Evolutionary conservation across 2,329 filamentous ascomycete species (phyloP).

Genomic region (Aspergillaceae sp.): DNA sequence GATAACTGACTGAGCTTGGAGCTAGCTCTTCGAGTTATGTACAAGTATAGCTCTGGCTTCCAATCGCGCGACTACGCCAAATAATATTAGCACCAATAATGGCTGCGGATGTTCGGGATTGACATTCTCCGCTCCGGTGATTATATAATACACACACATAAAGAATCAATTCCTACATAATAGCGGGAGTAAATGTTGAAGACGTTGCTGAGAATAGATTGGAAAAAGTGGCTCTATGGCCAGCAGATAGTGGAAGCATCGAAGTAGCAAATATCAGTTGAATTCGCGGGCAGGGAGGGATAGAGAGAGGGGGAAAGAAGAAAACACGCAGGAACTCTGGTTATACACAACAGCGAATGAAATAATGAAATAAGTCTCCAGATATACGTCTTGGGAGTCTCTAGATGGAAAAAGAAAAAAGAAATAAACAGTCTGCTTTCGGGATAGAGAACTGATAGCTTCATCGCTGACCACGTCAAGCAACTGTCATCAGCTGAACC

Average conservation of each 20-base stretch:
- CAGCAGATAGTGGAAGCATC: too few relatives aligned
- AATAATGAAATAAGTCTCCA: not conserved
- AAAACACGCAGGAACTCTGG: constrained; percentile 4
- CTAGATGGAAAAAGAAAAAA: constrained; percentile 13
- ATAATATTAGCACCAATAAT: constrained; percentile 3
- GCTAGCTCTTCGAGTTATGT: not conserved
- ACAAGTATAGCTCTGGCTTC: not conserved
- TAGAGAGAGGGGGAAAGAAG: constrained; percentile 3
- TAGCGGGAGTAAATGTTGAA: too few relatives aligned
- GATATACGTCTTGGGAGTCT: constrained; percentile 7
- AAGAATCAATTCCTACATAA: not conserved
- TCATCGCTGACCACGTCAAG: constrained; percentile 9
- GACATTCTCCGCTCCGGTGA: constrained; percentile 13
- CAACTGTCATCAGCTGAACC: constrained; percentile 3
- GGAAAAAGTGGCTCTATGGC: too few relatives aligned
- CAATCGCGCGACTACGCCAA: constrained; percentile 8
- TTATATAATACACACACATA: constrained; percentile 2
- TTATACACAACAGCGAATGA: constrained; percentile 11
- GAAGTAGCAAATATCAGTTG: constrained; percentile 9
- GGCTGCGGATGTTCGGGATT: constrained; percentile 6
- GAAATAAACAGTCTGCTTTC: constrained; percentile 14
- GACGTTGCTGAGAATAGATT: too few relatives aligned
- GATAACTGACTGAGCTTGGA: constrained; percentile 1
- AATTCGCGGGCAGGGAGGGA: not conserved
- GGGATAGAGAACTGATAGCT: constrained; percentile 13